Evolutionary conservation across 2,329 filamentous ascomycete species (phyloP), one percentile per base, ranked within the genome.

Genomic region (Penicillium glabrum): DNA sequence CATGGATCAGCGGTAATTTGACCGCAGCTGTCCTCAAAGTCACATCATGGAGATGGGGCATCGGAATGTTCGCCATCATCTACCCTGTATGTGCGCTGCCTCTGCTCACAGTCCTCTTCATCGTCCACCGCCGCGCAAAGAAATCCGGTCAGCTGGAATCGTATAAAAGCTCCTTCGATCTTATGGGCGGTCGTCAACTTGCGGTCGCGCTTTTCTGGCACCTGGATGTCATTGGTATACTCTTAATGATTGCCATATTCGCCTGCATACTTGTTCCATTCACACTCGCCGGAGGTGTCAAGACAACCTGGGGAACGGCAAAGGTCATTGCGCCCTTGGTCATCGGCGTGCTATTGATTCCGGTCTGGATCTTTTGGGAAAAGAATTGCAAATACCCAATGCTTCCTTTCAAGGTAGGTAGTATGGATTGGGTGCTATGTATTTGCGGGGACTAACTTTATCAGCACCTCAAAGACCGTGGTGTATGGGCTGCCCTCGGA

Each of bases 41-140:
- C 2, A 82, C 82, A 0, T 80, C 75, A 1, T 88, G 86, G 86
- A 72, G 79, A 56, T 87, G 84, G 84, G 86, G 85, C 14, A 78
- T 86, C 24, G 85, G 84, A 60, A 87, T 88, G 84, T 88, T 83
- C 78, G 79, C 77, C 46, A 81, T 87, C 59, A 84, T 87, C 49
- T 86, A 83, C 64, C 82, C 85, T 1, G 73, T 83, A 8, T 82
- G 80, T 54, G 77, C 82, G 0, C 57, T 86, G 5, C 84, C 86
- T 1, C 75, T 88, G 0, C 71, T 87, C 64, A 60, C 79, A 39
- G 80, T 80, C 6, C 75, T 89, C 0, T 70, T 73, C 50, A 64
- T 83, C 39, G 81, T 85, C 14, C 75, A 77, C 11, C 77, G 73
- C 16, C 81, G 84, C 21, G 85, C 84, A 13, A 80, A 77, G 63